phyloP scores from a whole-genome alignment of 306 rosid species.

The Nissolia schottii region DNA sequence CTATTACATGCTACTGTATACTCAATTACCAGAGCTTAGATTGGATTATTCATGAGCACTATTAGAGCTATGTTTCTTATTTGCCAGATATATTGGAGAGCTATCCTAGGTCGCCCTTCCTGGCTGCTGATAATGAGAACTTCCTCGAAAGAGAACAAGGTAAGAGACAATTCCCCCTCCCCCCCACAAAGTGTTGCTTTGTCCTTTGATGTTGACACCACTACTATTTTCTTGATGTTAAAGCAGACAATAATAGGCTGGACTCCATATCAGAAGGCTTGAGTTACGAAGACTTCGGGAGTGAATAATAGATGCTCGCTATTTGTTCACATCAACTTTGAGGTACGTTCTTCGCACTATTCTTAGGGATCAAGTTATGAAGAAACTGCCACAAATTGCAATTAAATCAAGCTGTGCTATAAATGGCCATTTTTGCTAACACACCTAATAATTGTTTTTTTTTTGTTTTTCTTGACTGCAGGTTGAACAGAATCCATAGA shows the following conservation, averaged over 20 bases:
- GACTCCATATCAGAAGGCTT: slow-evolving; percentile 79
- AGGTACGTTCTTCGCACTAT: slow-evolving; percentile 21
- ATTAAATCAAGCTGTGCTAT: background rate
- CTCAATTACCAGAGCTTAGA: background rate
- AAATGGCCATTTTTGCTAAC: background rate
- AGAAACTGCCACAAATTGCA: background rate
- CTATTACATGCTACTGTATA: background rate
- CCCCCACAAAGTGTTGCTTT: background rate
- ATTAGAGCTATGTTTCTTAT: slow-evolving; percentile 10
- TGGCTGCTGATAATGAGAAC: slow-evolving; percentile 57
- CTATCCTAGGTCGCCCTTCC: slow-evolving; percentile 72
- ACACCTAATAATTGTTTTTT: background rate
- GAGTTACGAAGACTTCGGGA: slow-evolving; percentile 86
- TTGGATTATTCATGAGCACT: background rate
- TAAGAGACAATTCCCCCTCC: slow-evolving; percentile 25
- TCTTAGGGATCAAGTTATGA: background rate
- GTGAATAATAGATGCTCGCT: slow-evolving; percentile 53
- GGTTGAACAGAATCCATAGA: slow-evolving; percentile 40
- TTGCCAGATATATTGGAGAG: slow-evolving; percentile 77
- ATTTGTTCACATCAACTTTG: background rate
- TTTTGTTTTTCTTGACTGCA: slow-evolving; percentile 35
- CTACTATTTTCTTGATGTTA: slow-evolving; percentile 20
- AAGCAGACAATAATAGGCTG: slow-evolving; percentile 62
- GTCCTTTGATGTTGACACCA: slow-evolving; percentile 16
- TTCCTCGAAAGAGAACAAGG: slow-evolving; percentile 78